A percentile compares a stretch with the other conserved stretches of the same genome.
Conservation (phyloP, 352 stramenopile genomes). For the Pythium pyrilobum region DNA sequence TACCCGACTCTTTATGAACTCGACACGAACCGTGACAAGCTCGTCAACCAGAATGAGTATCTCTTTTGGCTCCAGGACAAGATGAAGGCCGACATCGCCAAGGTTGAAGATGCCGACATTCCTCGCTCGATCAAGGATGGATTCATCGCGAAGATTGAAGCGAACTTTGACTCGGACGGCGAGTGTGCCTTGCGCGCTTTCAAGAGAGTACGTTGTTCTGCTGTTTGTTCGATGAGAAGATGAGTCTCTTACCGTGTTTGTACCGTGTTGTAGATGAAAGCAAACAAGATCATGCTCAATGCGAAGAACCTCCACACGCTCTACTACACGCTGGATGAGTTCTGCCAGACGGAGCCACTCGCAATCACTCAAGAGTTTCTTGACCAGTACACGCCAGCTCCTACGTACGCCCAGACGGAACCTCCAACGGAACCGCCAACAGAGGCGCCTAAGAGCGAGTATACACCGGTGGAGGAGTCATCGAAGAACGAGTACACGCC, state of each 20-base stretch:
- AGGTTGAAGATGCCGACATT: conserved; percentile 26
- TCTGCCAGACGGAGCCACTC: conserved; percentile 28
- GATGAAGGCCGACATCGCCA: conserved; percentile 16
- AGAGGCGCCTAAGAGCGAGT: too few relatives aligned
- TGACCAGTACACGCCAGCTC: conserved; percentile 21
- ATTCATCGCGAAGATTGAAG: conserved; percentile 29
- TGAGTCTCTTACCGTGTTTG: neutral
- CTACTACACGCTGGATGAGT: conserved; percentile 33
- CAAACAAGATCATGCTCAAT: conserved; percentile 21
- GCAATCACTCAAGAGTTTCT: conserved; percentile 26
- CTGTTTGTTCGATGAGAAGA: too few relatives aligned
- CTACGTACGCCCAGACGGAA: conserved; percentile 1
- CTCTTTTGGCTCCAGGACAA: conserved; percentile 25
- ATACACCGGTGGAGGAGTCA: too few relatives aligned
- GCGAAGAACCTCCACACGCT: conserved; percentile 27
- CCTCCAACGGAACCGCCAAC: neutral
- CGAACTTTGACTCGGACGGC: conserved; percentile 32
- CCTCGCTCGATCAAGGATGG: conserved; percentile 31
- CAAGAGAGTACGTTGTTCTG: conserved; percentile 29
- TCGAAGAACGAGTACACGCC: neutral
- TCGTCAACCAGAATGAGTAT: conserved; percentile 35
- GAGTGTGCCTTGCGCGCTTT: conserved; percentile 36
- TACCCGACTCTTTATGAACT: conserved; percentile 36
- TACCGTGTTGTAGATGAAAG: conserved; percentile 21
- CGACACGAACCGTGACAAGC: conserved; percentile 27